A percentile compares a stretch with the other conserved stretches of the same genome.
phyloP scores from a whole-genome alignment of 2,329 filamentous ascomycete species.

The Aspergillus sp. region DNA sequence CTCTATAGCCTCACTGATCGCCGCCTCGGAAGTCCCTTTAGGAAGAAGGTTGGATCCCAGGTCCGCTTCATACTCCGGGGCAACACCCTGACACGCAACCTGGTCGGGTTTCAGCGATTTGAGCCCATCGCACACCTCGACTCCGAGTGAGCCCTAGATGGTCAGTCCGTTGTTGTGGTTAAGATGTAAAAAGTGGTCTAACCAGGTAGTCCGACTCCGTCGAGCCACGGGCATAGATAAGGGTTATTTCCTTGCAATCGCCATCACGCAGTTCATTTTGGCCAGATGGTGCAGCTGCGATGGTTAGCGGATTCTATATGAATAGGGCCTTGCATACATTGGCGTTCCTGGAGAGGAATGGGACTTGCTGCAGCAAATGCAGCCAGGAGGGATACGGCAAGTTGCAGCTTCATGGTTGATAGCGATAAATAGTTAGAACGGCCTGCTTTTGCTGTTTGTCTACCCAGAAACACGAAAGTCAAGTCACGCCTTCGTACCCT shows the following conservation, averaged over 20 bases:
- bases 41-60: conserved; percentile 40
- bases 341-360: conserved; percentile 7
- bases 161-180: not conserved
- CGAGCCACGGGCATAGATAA: conserved; percentile 52
- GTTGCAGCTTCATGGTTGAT: conserved; percentile 9
- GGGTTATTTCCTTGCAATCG: conserved; percentile 44
- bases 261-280: conserved; percentile 41
- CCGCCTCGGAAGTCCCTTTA: conserved; percentile 32
- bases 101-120: conserved; percentile 14
- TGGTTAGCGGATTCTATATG: not conserved
- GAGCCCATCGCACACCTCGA: conserved; percentile 30
- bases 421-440: not conserved
- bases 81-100: conserved; percentile 46
- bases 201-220: conserved; percentile 52
- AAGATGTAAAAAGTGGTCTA: not conserved
- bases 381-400: not conserved
- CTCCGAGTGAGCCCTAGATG: conserved; percentile 30
- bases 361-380: conserved; percentile 10
- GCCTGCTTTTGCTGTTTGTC: too few relatives aligned
- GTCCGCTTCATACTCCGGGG: conserved; percentile 41
- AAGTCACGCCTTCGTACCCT: too few relatives aligned
- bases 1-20: conserved; percentile 43
- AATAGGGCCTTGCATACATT: conserved; percentile 1
- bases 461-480: too few relatives aligned
- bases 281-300: conserved; percentile 3